phyloP scores from a whole-genome alignment of 164 flowering plant species.

The Stephania yunnanensis region DNA sequence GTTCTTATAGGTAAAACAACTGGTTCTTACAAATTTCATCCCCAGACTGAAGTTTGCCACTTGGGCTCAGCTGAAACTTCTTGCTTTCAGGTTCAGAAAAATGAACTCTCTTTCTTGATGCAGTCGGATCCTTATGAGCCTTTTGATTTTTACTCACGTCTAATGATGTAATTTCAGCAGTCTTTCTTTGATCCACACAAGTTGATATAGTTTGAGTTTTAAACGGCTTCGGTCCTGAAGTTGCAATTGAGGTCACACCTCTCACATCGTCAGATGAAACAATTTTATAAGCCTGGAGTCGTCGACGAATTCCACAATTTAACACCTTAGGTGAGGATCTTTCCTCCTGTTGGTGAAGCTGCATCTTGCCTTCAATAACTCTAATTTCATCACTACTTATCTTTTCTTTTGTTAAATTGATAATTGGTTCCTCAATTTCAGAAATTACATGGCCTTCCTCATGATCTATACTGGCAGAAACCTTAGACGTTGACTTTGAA shows the following conservation, averaged over 20 bases:
- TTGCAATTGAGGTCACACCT: constrained; percentile 14
- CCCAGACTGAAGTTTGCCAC: constrained; percentile 18
- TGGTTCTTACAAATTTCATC: constrained; percentile 27
- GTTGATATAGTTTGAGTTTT: constrained; percentile 1
- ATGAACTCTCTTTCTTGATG: constrained; percentile 48
- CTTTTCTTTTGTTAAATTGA: constrained; percentile 1
- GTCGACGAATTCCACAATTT: constrained; percentile 19
- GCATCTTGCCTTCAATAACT: constrained; percentile 22
- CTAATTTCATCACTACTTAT: constrained; percentile 17
- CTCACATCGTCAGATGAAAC: constrained; percentile 9
- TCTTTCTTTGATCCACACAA: constrained; percentile 8
- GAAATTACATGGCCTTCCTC: constrained; percentile 9
- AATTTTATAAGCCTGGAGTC: constrained; percentile 31
- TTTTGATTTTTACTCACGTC: constrained; percentile 11
- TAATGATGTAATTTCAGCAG: constrained; percentile 3
- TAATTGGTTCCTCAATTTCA: constrained; percentile 3
- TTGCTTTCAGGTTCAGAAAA: constrained; percentile 40
- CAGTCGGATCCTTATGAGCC: constrained; percentile 17
- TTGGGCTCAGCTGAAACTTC: constrained; percentile 19
- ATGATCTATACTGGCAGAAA: constrained; percentile 5
- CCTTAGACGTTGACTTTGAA: constrained; percentile 4
- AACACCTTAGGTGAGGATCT: constrained; percentile 27
- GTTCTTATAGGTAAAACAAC: neutral
- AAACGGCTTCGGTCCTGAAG: constrained; percentile 7
- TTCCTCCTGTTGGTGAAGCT: constrained; percentile 14